Evolutionary conservation across 495 filamentous ascomycete species (phyloP), one percentile per base, ranked within the genome.

Genomic region (Talaromyces stipitatus): DNA sequence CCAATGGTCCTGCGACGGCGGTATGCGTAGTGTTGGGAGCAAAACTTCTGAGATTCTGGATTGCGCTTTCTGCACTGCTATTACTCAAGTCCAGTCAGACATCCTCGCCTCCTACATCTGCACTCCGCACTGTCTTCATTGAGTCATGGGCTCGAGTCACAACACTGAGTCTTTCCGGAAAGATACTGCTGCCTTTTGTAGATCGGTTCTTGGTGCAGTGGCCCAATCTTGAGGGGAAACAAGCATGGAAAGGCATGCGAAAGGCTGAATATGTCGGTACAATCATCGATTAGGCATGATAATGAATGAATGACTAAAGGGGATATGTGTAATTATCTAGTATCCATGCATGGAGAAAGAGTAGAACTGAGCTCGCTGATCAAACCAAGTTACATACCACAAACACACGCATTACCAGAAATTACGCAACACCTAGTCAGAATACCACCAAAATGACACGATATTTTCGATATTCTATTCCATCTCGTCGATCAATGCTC

Each of bases 141-240:
- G 94, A 98, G 79, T 90, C 85, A 26, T 97, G 90, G 86, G 95
- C 94, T 2, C 80, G 92, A 16, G 86, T 94, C 3, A 82, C 74
- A 55, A 84, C 78, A 9, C 66, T 96, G 63, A 97, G 92, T 73
- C 68, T 95, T 50, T 91, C 87, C 55, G 92, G 92, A 6, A 81
- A 79, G 59, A 68, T 97, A 5, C 72, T 97, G 53, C 64, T 85
- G 33, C 69, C 73, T 27, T 62, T 87, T 45, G 85, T 84, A 48
- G 83, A 92, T 71, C 74, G 80, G 55, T 88, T 91, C 60, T 55
- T 91, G 29, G 88, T 91, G 60, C 88, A 91, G 70, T 91, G 89
- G 89, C 74, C 78, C 59, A 66, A 72, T 50, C 68, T 87, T 58
- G 77, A 70, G 32, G 72, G 69, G 14, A 77, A 68, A 32, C 67